Evolutionary conservation across 1,139 yeast genomes (phyloP).

Genomic region (Suhomyces guaymorum): DNA sequence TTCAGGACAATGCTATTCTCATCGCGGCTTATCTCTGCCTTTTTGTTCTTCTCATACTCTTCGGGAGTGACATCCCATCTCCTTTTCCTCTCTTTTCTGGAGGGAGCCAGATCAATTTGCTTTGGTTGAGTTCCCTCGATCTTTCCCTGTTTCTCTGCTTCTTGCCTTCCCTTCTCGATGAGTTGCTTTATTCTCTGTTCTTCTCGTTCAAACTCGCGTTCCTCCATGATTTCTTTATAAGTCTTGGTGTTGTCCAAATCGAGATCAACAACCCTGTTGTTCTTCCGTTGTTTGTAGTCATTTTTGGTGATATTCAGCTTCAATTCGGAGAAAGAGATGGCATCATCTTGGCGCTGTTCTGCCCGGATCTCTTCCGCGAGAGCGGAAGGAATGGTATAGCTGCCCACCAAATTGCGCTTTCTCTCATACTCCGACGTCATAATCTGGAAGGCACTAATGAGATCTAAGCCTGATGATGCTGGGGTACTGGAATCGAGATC

Average conservation of each 20-base stretch:
- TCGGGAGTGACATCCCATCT: constrained; percentile 43
- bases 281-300: constrained; percentile 25
- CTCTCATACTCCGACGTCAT: constrained; percentile 7
- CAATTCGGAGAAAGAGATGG: constrained; percentile 23
- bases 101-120: constrained; percentile 18
- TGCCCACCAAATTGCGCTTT: constrained; percentile 28
- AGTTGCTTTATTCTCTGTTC: constrained; percentile 26
- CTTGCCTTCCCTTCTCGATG: constrained; percentile 19
- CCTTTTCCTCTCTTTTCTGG: constrained; percentile 16
- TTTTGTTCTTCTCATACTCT: constrained; percentile 23
- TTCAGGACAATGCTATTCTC: constrained; percentile 6
- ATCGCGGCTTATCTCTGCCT: constrained; percentile 4
- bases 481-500: too few relatives aligned
- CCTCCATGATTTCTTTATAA: constrained; percentile 41
- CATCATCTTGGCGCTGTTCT: constrained; percentile 41
- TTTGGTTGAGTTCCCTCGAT: constrained; percentile 13
- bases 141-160: constrained; percentile 19
- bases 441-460: too few relatives aligned
- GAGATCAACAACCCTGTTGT: constrained; percentile 26
- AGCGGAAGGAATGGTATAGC: constrained; percentile 34
- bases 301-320: constrained; percentile 20
- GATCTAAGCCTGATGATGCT: too few relatives aligned
- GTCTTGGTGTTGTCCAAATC: constrained; percentile 25
- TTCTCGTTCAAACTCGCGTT: constrained; percentile 33
- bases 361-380: constrained; percentile 27